Percentiles rank a stretch among this genome's conserved stretches.
These are phyloP conservation scores for Raphidocelis subcapitata DNA, from an alignment of 139 green algal genomes.

Conservation along the genomic window DNA sequence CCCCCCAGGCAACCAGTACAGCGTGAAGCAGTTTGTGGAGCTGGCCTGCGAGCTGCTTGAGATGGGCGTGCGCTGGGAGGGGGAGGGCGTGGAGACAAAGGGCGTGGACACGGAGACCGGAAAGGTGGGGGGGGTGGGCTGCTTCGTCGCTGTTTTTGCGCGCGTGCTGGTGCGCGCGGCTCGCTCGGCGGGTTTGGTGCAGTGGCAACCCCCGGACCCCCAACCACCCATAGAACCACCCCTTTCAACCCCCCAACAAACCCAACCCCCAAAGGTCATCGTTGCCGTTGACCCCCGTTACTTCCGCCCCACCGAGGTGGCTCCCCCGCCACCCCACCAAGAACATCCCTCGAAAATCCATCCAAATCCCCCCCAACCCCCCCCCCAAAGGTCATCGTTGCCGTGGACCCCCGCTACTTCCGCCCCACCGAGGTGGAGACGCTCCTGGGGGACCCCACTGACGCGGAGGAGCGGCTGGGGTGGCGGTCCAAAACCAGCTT, in stretches of 20 bases:
- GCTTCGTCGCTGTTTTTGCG: no score
- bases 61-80: slow-evolving; percentile 49
- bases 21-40: slow-evolving; percentile 53
- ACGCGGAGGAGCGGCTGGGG: slow-evolving; percentile 54
- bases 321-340: no score
- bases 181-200: neutral
- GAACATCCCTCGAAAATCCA: no score
- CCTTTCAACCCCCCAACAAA: no score
- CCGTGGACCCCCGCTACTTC: slow-evolving; percentile 64
- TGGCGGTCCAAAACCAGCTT: slow-evolving; percentile 45
- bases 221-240: neutral
- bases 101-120: no score
- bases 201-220: neutral
- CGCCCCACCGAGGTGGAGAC: slow-evolving; percentile 74
- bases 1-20: slow-evolving; percentile 32
- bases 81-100: slow-evolving; percentile 36
- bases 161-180: slow-evolving; percentile 26
- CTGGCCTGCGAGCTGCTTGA: slow-evolving; percentile 39
- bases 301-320: no score
- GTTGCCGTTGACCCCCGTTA: no score
- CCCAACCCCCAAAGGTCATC: no score
- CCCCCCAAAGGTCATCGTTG: slow-evolving; percentile 39
- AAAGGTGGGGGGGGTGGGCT: no score
- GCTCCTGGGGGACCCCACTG: slow-evolving; percentile 64
- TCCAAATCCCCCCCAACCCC: slow-evolving; percentile 25